Base-by-base conservation (phyloP, 495 filamentous ascomycete species). In the Lichina pygmaea region DNA sequence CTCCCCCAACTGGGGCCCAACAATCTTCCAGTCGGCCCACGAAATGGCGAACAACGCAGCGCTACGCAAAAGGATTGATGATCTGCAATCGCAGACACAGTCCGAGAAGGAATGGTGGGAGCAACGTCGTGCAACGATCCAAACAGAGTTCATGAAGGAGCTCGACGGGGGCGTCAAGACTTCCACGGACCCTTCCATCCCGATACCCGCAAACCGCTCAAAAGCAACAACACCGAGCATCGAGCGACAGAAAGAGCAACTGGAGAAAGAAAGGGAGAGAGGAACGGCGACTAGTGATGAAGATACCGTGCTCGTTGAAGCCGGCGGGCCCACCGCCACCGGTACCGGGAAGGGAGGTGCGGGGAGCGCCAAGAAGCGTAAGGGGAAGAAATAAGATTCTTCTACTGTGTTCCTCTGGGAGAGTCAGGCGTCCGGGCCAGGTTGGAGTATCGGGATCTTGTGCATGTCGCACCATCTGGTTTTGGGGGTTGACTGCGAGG, bases 1-100 rank as follows among this genome's bases (percentile, higher is more conserved):
- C 49, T 61, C 67, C 6, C 73, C 81, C 9, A 73, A 74, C 52
- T 97, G 89, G 89, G 89, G 89, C 51, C 77, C 86, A 53, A 73
- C 67, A 24, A 94, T 97, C 55, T 97, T 97, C 68, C 89, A 97
- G 60, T 81, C 78, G 17, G 91, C 89, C 38, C 80, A 79, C 48
- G 80, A 85, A 56, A 85, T 86, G 65, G 67, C 75, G 45, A 72
- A 78, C 49, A 80, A 82, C 52, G 61, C 60, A 7, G 57, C 69
- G 9, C 62, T 79, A 52, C 72, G 75, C 38, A 62, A 72, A 41
- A 66, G 71, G 1, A 59, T 80, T 9, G 63, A 66, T 7, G 70
- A 72, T 43, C 66, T 93, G 38, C 75, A 83, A 53, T 63, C 60
- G 33, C 76, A 82, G 50, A 61, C 72, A 0, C 65, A 62, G 10